Evolutionary conservation across 352 stramenopile genomes (phyloP).

Genomic region (Globisporangium nagaii): DNA sequence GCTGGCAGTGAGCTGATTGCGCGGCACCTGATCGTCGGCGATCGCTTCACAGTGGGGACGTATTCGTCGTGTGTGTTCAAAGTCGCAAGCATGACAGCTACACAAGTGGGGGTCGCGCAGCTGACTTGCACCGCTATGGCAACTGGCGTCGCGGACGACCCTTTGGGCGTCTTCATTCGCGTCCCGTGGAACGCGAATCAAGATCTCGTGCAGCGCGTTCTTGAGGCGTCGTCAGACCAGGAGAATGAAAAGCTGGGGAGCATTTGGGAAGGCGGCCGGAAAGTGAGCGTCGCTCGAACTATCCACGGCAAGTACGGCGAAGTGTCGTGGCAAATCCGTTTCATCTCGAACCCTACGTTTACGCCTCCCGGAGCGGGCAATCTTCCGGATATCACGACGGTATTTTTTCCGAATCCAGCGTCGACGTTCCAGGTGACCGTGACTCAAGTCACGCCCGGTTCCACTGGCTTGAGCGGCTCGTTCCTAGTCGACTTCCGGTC

Average conservation of each 20-base stretch:
- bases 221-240: constrained; percentile 52
- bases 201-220: constrained; percentile 33
- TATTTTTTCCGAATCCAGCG: constrained; percentile 22
- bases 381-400: constrained; percentile 56
- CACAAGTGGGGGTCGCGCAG: constrained; percentile 28
- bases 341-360: constrained; percentile 89
- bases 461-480: constrained; percentile 78
- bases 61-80: constrained; percentile 55
- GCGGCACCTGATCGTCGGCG: constrained; percentile 25
- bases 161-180: constrained; percentile 21
- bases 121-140: constrained; percentile 23
- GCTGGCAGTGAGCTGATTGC: constrained; percentile 22
- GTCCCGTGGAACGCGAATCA: constrained; percentile 71
- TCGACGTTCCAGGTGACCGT: constrained; percentile 53
- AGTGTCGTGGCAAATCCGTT: constrained; percentile 91
- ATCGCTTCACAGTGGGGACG: constrained; percentile 50
- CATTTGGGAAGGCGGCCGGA: constrained; percentile 44
- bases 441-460: constrained; percentile 85
- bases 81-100: constrained; percentile 23
- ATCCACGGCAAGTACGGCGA: constrained; percentile 94
- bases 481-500: constrained; percentile 91
- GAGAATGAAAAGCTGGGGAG: constrained; percentile 18
- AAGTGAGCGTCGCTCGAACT: constrained; percentile 80
- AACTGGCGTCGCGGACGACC: constrained; percentile 9
- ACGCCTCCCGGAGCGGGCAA: constrained; percentile 90